Percentiles rank a stretch among this genome's conserved stretches.
phyloP scores from a whole-genome alignment of 2,329 filamentous ascomycete species.

The Phyllosticta ampelicida region DNA sequence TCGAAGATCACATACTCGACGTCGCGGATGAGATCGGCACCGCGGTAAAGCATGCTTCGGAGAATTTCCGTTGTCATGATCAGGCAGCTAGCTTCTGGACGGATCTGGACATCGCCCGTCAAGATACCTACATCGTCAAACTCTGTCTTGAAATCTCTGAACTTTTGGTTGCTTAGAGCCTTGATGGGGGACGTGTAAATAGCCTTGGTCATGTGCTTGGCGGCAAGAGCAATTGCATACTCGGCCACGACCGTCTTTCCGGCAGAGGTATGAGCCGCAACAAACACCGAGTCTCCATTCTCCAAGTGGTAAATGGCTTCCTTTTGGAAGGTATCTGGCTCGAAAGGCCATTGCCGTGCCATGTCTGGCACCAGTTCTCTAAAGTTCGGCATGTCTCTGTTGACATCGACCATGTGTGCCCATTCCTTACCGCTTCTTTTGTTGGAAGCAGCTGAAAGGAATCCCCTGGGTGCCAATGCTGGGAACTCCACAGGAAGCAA shows the following conservation, averaged over 20 bases:
- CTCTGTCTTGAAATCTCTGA: constrained; percentile 78
- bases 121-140: constrained; percentile 97
- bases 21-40: constrained; percentile 89
- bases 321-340: constrained; percentile 96
- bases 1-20: constrained; percentile 99
- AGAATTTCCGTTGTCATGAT: constrained; percentile 99
- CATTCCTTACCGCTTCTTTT: constrained; percentile 76
- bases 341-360: constrained; percentile 93
- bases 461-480: constrained; percentile 73
- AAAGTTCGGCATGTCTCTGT: constrained; percentile 89
- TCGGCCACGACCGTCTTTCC: constrained; percentile 98
- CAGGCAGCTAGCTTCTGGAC: constrained; percentile 90
- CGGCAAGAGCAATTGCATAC: constrained; percentile 89
- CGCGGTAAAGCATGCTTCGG: constrained; percentile 94
- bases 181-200: constrained; percentile 99
- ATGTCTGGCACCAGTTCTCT: constrained; percentile 87
- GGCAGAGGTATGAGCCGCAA: constrained; percentile 93
- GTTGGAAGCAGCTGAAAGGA: constrained; percentile 58
- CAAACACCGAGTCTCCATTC: constrained; percentile 92
- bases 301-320: constrained; percentile 97
- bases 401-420: constrained; percentile 97
- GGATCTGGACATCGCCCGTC: constrained; percentile 96
- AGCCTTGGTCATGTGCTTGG: constrained; percentile 99
- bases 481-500: constrained; percentile 89
- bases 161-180: constrained; percentile 96